Conservation (phyloP, 2,329 filamentous ascomycete genomes). For the Colletotrichum sp. region DNA sequence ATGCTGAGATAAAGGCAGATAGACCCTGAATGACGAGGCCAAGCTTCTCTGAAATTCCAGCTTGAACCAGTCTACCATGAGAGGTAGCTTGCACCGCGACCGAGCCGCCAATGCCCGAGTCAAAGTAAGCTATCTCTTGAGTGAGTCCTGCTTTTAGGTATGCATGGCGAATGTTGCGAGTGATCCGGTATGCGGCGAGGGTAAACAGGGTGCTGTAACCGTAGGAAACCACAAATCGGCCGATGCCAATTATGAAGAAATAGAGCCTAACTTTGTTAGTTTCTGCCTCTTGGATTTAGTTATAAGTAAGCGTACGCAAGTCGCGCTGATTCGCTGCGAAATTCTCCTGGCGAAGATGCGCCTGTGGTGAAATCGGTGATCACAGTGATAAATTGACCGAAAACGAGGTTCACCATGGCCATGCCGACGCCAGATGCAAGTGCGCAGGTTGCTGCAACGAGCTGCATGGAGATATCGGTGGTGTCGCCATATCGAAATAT, state of each 20-base stretch:
- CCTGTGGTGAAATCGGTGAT: constrained; percentile 37
- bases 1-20: constrained; percentile 41
- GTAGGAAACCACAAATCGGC: constrained; percentile 55
- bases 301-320: constrained; percentile 30
- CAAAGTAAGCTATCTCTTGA: constrained; percentile 56
- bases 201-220: constrained; percentile 50
- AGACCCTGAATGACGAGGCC: constrained; percentile 42
- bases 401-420: constrained; percentile 41
- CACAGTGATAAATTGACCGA: constrained; percentile 40
- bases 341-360: constrained; percentile 26
- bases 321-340: constrained; percentile 32
- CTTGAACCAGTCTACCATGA: constrained; percentile 46
- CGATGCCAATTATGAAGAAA: constrained; percentile 64
- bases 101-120: constrained; percentile 45
- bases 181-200: constrained; percentile 55
- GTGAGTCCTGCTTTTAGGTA: constrained; percentile 56
- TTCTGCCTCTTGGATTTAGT: no score
- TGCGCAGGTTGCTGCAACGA: constrained; percentile 33
- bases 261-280: constrained; percentile 45
- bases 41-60: constrained; percentile 46
- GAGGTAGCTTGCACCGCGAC: constrained; percentile 47
- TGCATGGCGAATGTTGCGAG: constrained; percentile 50
- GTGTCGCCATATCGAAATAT: constrained; percentile 34
- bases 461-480: constrained; percentile 31
- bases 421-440: constrained; percentile 41